Evolutionary conservation across 2,329 filamentous ascomycete species (phyloP).

Genomic region (Aspergillus sp.): DNA sequence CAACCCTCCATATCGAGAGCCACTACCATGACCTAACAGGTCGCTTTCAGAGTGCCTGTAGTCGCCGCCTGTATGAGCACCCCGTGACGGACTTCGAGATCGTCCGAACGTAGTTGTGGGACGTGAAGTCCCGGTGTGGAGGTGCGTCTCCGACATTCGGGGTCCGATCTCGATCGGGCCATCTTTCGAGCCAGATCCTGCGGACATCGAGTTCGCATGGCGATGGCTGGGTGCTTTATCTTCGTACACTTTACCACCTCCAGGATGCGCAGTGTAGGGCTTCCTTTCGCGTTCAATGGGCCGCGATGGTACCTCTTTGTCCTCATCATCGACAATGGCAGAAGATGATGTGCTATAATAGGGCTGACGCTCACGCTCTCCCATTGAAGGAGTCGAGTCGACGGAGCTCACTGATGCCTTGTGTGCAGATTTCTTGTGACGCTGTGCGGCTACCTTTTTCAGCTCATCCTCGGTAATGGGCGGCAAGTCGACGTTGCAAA

Average conservation of each 20-base stretch:
- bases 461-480: constrained; percentile 41
- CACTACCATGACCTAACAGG: constrained; percentile 28
- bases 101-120: constrained; percentile 18
- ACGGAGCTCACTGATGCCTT: constrained; percentile 17
- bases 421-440: constrained; percentile 26
- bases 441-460: constrained; percentile 32
- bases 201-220: constrained; percentile 30
- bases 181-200: constrained; percentile 55
- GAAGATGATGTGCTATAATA: constrained; percentile 39
- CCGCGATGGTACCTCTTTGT: constrained; percentile 46
- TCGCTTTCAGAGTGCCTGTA: constrained; percentile 43
- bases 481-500: constrained; percentile 52
- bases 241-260: constrained; percentile 60
- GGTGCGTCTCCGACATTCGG: constrained; percentile 60
- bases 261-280: constrained; percentile 63
- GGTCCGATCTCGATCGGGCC: constrained; percentile 56
- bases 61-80: constrained; percentile 25
- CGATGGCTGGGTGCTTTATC: constrained; percentile 30
- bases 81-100: constrained; percentile 38
- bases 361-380: constrained; percentile 44
- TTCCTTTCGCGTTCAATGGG: constrained; percentile 67
- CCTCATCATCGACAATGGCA: constrained; percentile 43
- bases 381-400: constrained; percentile 27
- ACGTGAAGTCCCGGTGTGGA: constrained; percentile 20
- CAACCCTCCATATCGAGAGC: constrained; percentile 21